Conservation (phyloP, 2,329 filamentous ascomycete species). For the Fusarium xylarioides region DNA sequence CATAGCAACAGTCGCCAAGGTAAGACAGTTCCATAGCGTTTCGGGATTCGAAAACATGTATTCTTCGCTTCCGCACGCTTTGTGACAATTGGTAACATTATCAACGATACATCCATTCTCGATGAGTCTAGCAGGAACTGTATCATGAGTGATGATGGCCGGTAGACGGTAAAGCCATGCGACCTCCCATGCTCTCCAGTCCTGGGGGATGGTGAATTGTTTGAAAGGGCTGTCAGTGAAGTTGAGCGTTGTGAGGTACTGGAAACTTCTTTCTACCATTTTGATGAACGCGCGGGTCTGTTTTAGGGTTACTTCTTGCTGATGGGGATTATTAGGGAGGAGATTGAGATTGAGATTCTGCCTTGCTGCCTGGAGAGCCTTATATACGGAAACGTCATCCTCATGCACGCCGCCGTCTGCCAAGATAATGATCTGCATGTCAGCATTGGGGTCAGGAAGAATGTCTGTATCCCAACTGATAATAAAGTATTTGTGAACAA, state of each 20-base stretch:
- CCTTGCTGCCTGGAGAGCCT: not conserved
- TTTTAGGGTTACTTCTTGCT: fast-evolving
- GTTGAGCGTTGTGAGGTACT: fast-evolving
- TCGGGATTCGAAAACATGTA: constrained; percentile 1
- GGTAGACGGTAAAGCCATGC: not conserved
- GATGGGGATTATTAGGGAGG: fast-evolving
- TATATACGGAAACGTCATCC: not conserved
- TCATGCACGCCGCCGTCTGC: not conserved
- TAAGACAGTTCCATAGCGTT: constrained; percentile 20
- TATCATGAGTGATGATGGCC: not conserved
- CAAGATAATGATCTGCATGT: not conserved
- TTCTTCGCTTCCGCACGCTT: not conserved
- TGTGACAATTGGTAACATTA: not conserved
- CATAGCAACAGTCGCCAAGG: constrained; percentile 4
- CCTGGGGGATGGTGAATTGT: not conserved
- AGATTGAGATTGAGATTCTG: fast-evolving
- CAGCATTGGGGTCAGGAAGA: not conserved
- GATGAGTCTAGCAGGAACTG: not conserved
- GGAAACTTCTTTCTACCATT: not conserved
- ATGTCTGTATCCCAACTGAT: fast-evolving
- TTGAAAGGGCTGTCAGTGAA: not conserved
- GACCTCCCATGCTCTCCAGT: not conserved
- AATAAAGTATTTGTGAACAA: not conserved
- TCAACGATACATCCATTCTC: not conserved
- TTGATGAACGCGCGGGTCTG: fast-evolving